Percentiles rank a stretch among this genome's conserved stretches.
These are phyloP conservation scores for Fomitopsis serialis DNA, from an alignment of 768 basidiomycete species.

Conservation along the genomic window DNA sequence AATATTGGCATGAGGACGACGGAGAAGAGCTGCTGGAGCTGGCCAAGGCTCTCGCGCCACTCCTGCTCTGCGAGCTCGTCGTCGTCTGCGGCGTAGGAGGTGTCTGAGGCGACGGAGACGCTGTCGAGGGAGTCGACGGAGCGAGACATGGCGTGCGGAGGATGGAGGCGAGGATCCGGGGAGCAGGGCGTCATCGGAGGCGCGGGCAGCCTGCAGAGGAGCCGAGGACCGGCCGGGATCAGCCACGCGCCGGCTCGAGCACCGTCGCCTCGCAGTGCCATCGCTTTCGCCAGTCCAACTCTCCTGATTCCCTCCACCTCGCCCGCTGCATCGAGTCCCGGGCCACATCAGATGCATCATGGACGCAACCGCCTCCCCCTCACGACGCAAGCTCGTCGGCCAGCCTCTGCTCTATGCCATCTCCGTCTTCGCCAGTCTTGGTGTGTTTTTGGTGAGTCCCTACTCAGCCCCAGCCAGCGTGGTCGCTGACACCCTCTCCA, in stretches of 20 bases:
- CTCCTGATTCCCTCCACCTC: not conserved
- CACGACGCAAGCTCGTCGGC: conserved; percentile 60
- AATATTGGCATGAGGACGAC: conserved; percentile 80
- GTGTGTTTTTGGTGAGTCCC: conserved; percentile 72
- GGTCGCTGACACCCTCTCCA: conserved; percentile 19
- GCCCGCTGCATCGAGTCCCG: not conserved
- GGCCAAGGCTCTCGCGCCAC: conserved; percentile 88
- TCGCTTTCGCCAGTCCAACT: conserved; percentile 1
- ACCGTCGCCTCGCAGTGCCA: not conserved
- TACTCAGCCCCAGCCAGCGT: not conserved
- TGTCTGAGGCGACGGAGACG: conserved; percentile 37
- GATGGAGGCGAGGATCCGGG: not conserved
- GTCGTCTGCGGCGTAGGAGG: conserved; percentile 54
- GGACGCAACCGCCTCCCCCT: conserved; percentile 28
- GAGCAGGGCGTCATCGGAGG: not conserved
- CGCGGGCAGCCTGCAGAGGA: not conserved
- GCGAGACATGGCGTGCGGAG: conserved; percentile 41
- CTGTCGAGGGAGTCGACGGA: conserved; percentile 63
- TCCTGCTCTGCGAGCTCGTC: conserved; percentile 82
- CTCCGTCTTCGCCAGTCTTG: conserved; percentile 76
- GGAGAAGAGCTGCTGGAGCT: conserved; percentile 76
- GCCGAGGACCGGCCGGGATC: not conserved
- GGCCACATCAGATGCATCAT: conserved; percentile 45
- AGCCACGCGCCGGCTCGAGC: conserved; percentile 9
- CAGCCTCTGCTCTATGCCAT: conserved; percentile 75